Evolutionary conservation across 1,139 yeast genomes (phyloP), one percentile per base, ranked within the genome.

Genomic region (Pichia sp.): DNA sequence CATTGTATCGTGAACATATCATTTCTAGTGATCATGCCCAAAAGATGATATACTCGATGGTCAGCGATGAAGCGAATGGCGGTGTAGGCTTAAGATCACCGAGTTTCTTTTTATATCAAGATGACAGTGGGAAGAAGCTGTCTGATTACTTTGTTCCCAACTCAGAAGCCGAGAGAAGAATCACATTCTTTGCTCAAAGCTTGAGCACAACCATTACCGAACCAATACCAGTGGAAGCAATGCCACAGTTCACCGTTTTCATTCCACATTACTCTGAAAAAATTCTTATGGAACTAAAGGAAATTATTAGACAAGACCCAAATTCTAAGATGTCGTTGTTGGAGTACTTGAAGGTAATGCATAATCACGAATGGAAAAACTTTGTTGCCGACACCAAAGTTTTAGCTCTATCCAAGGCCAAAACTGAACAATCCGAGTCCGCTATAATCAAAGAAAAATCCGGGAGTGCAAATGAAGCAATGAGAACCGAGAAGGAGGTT

Each of bases 121-220:
- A 80, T 58, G 94, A 82, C 50, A 69, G 52, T 40, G 59, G 58
- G 19, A 56, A 56, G 41, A 59, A 53, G 29, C 49, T 53, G 40
- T 52, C 58, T 22, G 68, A 69, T 17, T 66, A 67, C 39, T 72
- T 74, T 49, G 60, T 61, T 7, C 73, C 63, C 44, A 77, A 77
- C 31, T 72, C 81, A 6, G 95, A 84, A 52, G 93, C 94, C 0
- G 81, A 82, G 51, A 62, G 96, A 48, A 65, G 96, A 36, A 73
- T 86, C 3, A 78, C 93, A 0, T 86, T 82, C 51, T 86, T 86
- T 67, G 95, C 96, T 0, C 95, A 85, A 52, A 83, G 94, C 0
- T 57, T 86, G 32, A 74, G 94, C 0, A 78, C 87, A 0, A 80
- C 91, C 0, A 67, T 86, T 30, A 80, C 85, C 0, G 88, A 79